Evolutionary conservation across 2,329 filamentous ascomycete species (phyloP).

Genomic region (Ophiostoma perfectum): DNA sequence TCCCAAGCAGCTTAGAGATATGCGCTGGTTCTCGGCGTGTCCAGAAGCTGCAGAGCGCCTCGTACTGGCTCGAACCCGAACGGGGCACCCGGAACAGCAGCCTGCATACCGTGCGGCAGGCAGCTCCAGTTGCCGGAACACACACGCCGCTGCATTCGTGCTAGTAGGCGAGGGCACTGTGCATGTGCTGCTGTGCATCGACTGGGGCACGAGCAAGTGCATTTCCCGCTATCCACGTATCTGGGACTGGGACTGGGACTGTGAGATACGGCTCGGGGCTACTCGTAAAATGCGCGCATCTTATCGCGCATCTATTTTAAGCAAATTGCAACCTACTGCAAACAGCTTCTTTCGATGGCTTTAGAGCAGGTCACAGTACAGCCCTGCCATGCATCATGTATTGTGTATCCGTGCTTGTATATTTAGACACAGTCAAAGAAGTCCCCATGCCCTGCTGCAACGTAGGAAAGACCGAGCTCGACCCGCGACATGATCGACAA

Average conservation of each 20-base stretch:
- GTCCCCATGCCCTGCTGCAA: too few species aligned
- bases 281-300: background rate
- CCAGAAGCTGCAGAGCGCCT: too few species aligned
- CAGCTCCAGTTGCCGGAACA: background rate
- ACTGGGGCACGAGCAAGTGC: background rate
- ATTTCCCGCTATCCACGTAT: conserved; percentile 1
- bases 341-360: too few species aligned
- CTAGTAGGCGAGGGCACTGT: background rate
- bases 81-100: background rate
- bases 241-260: background rate
- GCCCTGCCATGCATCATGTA: background rate
- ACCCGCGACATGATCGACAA: background rate
- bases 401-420: background rate
- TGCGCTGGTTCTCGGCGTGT: too few species aligned
- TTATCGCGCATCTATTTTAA: too few species aligned
- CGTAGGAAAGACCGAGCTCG: background rate
- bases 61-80: background rate
- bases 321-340: too few species aligned
- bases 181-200: conserved; percentile 1
- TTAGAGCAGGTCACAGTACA: background rate
- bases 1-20: too few species aligned
- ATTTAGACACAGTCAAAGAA: background rate
- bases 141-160: background rate
- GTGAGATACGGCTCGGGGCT: background rate
- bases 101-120: background rate